Percentiles rank a stretch among this genome's conserved stretches.
Conservation (phyloP, 805 yeast species). For the Candida qinlingensis region DNA sequence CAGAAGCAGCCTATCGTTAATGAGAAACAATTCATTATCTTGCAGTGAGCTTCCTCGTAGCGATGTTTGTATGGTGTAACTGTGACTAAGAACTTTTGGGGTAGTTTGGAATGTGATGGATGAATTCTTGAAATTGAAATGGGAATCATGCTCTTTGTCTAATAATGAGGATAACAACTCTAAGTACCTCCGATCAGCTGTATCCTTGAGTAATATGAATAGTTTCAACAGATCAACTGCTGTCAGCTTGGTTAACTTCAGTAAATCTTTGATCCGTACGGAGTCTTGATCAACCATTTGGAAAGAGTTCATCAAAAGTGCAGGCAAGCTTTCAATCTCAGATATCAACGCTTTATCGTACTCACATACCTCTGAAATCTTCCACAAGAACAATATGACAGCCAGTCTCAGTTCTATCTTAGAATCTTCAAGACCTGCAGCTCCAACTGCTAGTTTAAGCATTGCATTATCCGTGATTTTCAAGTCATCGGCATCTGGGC, state of each 20-base stretch:
- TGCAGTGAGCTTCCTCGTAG: conserved; percentile 24
- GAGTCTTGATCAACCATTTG: not conserved
- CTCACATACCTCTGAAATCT: conserved; percentile 2
- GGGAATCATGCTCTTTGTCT: conserved; percentile 14
- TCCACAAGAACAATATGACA: conserved; percentile 3
- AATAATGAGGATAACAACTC: conserved; percentile 8
- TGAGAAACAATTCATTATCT: conserved; percentile 25
- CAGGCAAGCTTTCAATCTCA: not conserved
- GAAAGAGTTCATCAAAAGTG: not conserved
- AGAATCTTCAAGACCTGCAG: not conserved
- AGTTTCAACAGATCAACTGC: not conserved
- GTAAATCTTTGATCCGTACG: conserved; percentile 1
- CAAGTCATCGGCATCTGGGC: not conserved
- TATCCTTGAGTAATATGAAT: not conserved
- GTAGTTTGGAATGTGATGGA: conserved; percentile 15
- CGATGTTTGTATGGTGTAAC: conserved; percentile 26
- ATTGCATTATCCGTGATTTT: not conserved
- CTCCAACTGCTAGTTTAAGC: not conserved
- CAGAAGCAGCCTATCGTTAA: conserved; percentile 17
- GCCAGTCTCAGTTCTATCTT: not conserved
- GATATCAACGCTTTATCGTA: conserved; percentile 1
- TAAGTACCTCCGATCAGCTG: conserved; percentile 2
- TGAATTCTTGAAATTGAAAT: conserved; percentile 27
- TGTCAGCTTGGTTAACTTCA: not conserved
- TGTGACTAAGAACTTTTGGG: not conserved